A percentile compares a stretch with the other conserved stretches of the same genome.
These are phyloP conservation scores for Podospora tetraspora DNA, from an alignment of 495 filamentous ascomycete genomes.

Conservation along the genomic window DNA sequence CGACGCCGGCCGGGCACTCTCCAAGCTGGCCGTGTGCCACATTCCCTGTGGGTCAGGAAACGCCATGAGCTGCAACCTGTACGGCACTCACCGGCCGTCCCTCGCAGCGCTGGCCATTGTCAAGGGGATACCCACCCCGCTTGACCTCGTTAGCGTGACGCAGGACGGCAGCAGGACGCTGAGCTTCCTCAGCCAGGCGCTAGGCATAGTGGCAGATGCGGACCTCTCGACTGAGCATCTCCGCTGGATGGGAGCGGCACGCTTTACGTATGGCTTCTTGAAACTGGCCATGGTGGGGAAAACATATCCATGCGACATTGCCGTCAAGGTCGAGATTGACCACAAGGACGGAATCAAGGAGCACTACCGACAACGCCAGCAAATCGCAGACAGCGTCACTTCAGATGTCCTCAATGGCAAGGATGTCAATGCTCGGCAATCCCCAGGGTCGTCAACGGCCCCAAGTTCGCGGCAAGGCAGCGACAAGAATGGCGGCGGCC, in stretches of 20 bases:
- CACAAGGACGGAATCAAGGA: constrained; percentile 70
- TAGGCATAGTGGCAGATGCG: constrained; percentile 83
- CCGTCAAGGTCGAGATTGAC: constrained; percentile 72
- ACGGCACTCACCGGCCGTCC: constrained; percentile 71
- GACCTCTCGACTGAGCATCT: constrained; percentile 87
- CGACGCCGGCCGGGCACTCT: constrained; percentile 69
- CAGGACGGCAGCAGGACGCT: constrained; percentile 67
- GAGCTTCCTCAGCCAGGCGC: constrained; percentile 86
- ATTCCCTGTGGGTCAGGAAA: constrained; percentile 92
- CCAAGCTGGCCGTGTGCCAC: constrained; percentile 77
- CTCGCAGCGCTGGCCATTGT: constrained; percentile 74
- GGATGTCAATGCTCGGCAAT: neutral
- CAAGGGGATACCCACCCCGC: constrained; percentile 73
- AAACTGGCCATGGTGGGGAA: constrained; percentile 64
- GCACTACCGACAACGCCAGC: constrained; percentile 50
- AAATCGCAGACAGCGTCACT: constrained; percentile 20
- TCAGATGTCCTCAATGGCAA: neutral
- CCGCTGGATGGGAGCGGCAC: constrained; percentile 81
- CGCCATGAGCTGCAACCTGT: constrained; percentile 85
- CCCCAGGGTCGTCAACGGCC: constrained; percentile 12
- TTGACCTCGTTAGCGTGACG: constrained; percentile 84
- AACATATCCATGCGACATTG: constrained; percentile 82
- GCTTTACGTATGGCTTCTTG: constrained; percentile 82
- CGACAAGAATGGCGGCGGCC: constrained; percentile 4
- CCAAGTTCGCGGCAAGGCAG: constrained; percentile 2